phyloP scores from a whole-genome alignment of 306 rosid genomes.

The Heteromeles arbutifolia region DNA sequence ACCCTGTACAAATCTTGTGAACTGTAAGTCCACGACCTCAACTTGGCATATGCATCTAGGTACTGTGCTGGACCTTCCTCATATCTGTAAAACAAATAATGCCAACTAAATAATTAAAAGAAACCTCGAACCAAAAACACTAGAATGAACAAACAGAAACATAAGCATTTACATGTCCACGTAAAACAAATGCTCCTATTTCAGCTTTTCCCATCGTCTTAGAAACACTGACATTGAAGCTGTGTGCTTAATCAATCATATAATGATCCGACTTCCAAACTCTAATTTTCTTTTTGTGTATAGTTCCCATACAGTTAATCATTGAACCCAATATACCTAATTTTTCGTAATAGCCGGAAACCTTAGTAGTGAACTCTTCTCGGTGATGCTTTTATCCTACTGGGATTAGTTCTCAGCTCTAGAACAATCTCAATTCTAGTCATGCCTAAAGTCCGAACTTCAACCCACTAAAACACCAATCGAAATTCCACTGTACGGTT shows the following conservation, averaged over 20 bases:
- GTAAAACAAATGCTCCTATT: not conserved
- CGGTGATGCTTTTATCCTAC: not conserved
- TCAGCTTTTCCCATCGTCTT: not conserved
- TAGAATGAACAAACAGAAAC: not conserved
- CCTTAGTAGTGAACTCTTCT: not conserved
- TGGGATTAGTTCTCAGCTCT: not conserved
- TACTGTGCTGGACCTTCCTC: conserved; percentile 71
- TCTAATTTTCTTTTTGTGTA: not conserved
- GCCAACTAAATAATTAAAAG: not conserved
- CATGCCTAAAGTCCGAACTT: not conserved
- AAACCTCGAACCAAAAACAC: not conserved
- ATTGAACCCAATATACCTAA: not conserved
- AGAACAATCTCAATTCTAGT: not conserved
- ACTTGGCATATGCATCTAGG: conserved; percentile 76
- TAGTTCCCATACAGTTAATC: not conserved
- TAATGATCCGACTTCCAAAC: not conserved
- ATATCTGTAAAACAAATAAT: conserved; percentile 31
- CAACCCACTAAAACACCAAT: not conserved
- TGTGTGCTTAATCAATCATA: not conserved
- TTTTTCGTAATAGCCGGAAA: not conserved
- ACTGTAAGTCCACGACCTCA: conserved; percentile 76
- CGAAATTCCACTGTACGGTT: not conserved
- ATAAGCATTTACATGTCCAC: not conserved
- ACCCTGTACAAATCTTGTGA: conserved; percentile 88
- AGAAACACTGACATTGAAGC: not conserved